Percentiles rank a stretch among this genome's conserved stretches.
Evolutionary conservation across 257 asterid species (phyloP).

Genomic region (Scutellaria baicalensis): DNA sequence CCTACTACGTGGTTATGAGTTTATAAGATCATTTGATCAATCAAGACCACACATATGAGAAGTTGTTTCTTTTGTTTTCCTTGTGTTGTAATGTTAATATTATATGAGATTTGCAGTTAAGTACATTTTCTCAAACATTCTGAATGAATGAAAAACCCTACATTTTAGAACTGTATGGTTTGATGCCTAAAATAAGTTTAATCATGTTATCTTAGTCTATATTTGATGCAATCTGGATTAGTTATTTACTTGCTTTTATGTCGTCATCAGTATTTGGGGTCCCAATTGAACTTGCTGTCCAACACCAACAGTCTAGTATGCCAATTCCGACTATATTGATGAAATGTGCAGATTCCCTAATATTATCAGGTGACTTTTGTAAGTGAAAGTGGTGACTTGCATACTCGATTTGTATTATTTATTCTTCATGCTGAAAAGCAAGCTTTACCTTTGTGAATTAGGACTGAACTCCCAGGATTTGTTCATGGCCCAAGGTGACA

Average conservation of each 20-base stretch:
- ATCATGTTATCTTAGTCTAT: not conserved
- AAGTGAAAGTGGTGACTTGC: not conserved
- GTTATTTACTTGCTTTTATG: conserved; percentile 3
- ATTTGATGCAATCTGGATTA: not conserved
- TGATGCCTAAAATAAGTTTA: not conserved
- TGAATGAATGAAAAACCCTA: not conserved
- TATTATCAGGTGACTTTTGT: conserved; percentile 62
- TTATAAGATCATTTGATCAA: not conserved
- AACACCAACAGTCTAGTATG: conserved; percentile 58
- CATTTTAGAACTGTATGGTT: not conserved
- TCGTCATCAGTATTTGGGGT: conserved; percentile 63
- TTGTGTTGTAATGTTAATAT: not conserved
- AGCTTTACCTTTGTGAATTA: conserved; percentile 18
- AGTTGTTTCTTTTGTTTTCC: conserved; percentile 1
- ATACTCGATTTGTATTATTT: not conserved
- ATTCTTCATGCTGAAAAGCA: not conserved
- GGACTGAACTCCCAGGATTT: conserved; percentile 69
- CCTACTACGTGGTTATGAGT: not conserved
- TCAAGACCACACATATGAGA: not conserved
- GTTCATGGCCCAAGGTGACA: conserved; percentile 83
- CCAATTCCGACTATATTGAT: conserved; percentile 67
- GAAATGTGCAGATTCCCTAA: conserved; percentile 80
- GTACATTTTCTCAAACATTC: not conserved
- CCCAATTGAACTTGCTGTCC: conserved; percentile 75
- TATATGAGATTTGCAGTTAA: not conserved